Base-by-base conservation (phyloP, 169 alveolate species). In the Plasmodium berghei region DNA sequence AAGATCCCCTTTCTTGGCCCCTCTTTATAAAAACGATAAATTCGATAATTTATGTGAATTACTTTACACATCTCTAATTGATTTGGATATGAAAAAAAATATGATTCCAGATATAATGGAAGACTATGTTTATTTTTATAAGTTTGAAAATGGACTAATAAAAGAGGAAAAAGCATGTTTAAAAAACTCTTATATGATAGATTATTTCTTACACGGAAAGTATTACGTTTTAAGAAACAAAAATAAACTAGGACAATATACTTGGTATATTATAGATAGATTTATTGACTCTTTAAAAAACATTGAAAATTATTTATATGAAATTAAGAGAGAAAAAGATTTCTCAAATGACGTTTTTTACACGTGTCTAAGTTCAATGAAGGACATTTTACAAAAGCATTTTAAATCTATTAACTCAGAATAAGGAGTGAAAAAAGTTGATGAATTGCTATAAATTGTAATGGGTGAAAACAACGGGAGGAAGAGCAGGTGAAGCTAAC, bases 211-310 rank as follows among this genome's bases (percentile, higher is more conserved):
- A n/a, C 95, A 92, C 56, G 96, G 96, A 40, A 77, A 92, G 20
- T 86, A 89, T 86, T 59, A 92, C 12, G 54, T 87, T 6, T 74
- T 92, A 56, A 45, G 96, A 22, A 94, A 90, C 66, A 87, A 75
- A 67, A 93, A 93, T 58, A 94, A 93, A 8, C 90, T 93, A 56
- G 96, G 96, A 10, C 96, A 93, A 48, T 93, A 93, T 75, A 94
- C 94, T 14, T 93, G 96, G 96, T 87, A 75, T 90, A 72, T 92
- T 61, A 48, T 93, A 58, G 83, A 86, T 69, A 92, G 92, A 85
- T 88, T 93, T 80, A 46, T 93, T 20, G 62, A 73, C 24, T 70
- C 92, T 22, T 86, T 93, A 48, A 90, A 85, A 89, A 87, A 92
- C 92, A 42, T 77, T 87, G 87, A 87, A 71, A 73, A 87, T 48